Evolutionary conservation across 1,284 basidiomycete genomes (phyloP).

Genomic region (Coriolopsis trogii): DNA sequence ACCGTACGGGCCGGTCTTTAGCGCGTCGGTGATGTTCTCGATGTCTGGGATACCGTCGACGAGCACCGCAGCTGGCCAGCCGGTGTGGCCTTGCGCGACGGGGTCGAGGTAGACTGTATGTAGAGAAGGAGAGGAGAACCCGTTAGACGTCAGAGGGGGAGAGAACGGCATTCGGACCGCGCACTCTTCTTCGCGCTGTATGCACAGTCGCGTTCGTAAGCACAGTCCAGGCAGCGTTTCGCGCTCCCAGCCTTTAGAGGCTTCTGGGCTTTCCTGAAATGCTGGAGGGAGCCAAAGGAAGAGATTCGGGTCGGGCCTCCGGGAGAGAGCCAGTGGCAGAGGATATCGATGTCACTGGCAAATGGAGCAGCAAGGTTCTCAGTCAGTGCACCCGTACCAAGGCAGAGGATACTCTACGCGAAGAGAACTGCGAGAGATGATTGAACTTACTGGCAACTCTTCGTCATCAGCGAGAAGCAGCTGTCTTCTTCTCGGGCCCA

Average conservation of each 20-base stretch:
- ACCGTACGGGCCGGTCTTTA: constrained; percentile 67
- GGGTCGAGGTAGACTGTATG: constrained; percentile 72
- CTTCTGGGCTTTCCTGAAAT: constrained; percentile 76
- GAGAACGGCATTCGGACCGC: constrained; percentile 21
- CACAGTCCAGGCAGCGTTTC: constrained; percentile 74
- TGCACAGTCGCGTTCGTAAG: constrained; percentile 69
- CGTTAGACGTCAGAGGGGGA: background rate
- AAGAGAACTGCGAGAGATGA: background rate
- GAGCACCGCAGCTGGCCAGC: constrained; percentile 69
- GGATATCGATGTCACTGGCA: constrained; percentile 78
- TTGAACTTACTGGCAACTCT: constrained; percentile 78
- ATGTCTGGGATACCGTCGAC: constrained; percentile 80
- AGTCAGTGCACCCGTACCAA: too few relatives aligned
- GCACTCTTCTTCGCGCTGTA: constrained; percentile 86
- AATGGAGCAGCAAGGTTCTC: background rate
- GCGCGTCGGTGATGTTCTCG: constrained; percentile 62
- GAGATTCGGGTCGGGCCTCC: constrained; percentile 68
- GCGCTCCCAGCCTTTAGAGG: constrained; percentile 68
- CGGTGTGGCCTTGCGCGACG: constrained; percentile 53
- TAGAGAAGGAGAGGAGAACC: background rate
- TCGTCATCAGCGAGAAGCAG: constrained; percentile 84
- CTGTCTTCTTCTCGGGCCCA: constrained; percentile 74
- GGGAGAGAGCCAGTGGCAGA: constrained; percentile 77
- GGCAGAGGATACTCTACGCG: too few relatives aligned
- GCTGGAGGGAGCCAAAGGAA: constrained; percentile 82